Evolutionary conservation across 2,329 filamentous ascomycete species (phyloP).

Genomic region (Penicillium nordicum): DNA sequence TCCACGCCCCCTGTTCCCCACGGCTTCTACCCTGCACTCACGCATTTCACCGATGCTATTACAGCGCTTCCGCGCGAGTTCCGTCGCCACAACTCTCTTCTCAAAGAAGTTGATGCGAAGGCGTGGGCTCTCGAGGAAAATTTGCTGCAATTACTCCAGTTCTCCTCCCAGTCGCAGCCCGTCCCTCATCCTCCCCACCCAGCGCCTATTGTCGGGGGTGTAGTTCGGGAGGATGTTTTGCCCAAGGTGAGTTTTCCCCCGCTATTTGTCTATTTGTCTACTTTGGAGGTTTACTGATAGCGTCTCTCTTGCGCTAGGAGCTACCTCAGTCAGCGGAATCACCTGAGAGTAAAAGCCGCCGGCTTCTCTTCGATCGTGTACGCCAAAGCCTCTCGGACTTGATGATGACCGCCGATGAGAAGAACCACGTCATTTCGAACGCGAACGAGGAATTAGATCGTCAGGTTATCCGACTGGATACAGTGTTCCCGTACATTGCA

Average conservation of each 20-base stretch:
- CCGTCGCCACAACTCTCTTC: constrained; percentile 87
- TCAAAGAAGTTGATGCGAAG: constrained; percentile 98
- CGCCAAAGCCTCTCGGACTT: constrained; percentile 77
- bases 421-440: constrained; percentile 92
- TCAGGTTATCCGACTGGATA: constrained; percentile 79
- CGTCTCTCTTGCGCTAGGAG: constrained; percentile 21
- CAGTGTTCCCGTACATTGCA: constrained; percentile 81
- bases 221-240: constrained; percentile 34
- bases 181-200: constrained; percentile 34
- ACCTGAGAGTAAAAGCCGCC: constrained; percentile 42
- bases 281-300: constrained; percentile 1
- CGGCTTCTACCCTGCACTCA: constrained; percentile 63
- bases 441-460: constrained; percentile 85
- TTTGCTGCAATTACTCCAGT: constrained; percentile 67
- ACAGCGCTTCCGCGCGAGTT: constrained; percentile 91
- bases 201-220: constrained; percentile 36
- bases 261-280: background rate
- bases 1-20: constrained; percentile 36
- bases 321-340: constrained; percentile 31
- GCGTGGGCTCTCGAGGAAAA: constrained; percentile 83
- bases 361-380: constrained; percentile 73
- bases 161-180: constrained; percentile 33
- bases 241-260: constrained; percentile 24
- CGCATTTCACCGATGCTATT: constrained; percentile 84
- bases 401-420: constrained; percentile 89